Base-by-base conservation (phyloP, 441 rosid species). In the Capsella rubella region DNA sequence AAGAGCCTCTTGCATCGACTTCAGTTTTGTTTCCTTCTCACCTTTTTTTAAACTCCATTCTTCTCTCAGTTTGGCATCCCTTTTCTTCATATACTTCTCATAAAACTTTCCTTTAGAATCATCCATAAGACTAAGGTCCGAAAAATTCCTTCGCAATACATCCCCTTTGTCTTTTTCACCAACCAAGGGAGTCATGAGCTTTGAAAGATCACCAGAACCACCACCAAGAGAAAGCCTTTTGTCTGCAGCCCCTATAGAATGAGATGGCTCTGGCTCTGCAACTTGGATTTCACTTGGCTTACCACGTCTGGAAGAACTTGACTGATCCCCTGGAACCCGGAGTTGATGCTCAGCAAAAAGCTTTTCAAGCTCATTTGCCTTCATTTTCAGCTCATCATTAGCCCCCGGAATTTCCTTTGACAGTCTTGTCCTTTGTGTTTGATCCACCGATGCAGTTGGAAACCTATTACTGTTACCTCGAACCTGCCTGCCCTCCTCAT, bases 11-110 rank as follows among this genome's bases (percentile, higher is more conserved):
- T 91, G 96, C 99, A 96, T 83, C 25, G 90, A 86, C 87, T 88
- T 96, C 83, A 96, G 58, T 82, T 88, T 88, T 50, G 92, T 89
- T 82, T 93, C 98, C 86, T 94, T 91, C 84, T 91, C 84, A 32
- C 86, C 70, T 31, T 63, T 77, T 88, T 91, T 93, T 11, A 87
- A 82, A 57, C 87, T 87, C 97, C 92, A 89, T 71, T 93, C 99
- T 82, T 91, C 97, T 82, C 84, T 91, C 83, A 91, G 84, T 80
- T 96, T 96, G 64, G 88, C 91, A 85, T 96, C 97, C 76, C 98
- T 87, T 85, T 85, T 95, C 87, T 87, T 86, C 96, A 88, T 90
- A 78, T 95, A 95, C 71, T 34, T 86, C 79, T 87, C 94, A 62
- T 89, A 95, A 28, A 87, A 85, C 69, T 83, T 93, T 45, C 98